Evolutionary conservation across 805 yeast genomes (phyloP).

Genomic region (Suhomyces tanzawaensis): DNA sequence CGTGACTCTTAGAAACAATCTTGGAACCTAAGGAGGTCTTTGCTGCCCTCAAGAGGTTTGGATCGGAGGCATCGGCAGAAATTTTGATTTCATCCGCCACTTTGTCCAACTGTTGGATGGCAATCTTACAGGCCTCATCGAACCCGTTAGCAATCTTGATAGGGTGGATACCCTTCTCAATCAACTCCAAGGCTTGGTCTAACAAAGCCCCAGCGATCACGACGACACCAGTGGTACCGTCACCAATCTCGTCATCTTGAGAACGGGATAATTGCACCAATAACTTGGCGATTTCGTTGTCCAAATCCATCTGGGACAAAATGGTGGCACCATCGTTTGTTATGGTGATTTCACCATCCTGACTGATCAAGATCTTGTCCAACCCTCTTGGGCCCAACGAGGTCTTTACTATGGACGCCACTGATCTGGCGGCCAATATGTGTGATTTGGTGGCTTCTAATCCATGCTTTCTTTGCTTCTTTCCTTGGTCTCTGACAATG

Average conservation of each 20-base stretch:
- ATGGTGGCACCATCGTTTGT: constrained; percentile 99
- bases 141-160: constrained; percentile 95
- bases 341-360: constrained; percentile 96
- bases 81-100: constrained; percentile 67
- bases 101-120: constrained; percentile 70
- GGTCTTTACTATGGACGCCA: constrained; percentile 86
- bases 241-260: constrained; percentile 98
- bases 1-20: constrained; percentile 91
- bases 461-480: constrained; percentile 66
- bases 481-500: constrained; percentile 82
- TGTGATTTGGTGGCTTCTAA: constrained; percentile 65
- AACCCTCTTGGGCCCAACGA: constrained; percentile 98
- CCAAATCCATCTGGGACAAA: constrained; percentile 91
- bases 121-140: constrained; percentile 94
- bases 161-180: constrained; percentile 97
- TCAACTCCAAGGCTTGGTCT: constrained; percentile 91
- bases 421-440: constrained; percentile 91
- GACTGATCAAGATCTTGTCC: constrained; percentile 91
- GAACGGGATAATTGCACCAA: constrained; percentile 90
- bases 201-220: constrained; percentile 91
- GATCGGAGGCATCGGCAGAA: constrained; percentile 44
- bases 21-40: constrained; percentile 93
- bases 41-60: constrained; percentile 84
- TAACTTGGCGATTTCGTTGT: constrained; percentile 92
- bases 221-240: constrained; percentile 98